Base-by-base conservation (phyloP, 331 rosid genomes). In the Ulmus americana region DNA sequence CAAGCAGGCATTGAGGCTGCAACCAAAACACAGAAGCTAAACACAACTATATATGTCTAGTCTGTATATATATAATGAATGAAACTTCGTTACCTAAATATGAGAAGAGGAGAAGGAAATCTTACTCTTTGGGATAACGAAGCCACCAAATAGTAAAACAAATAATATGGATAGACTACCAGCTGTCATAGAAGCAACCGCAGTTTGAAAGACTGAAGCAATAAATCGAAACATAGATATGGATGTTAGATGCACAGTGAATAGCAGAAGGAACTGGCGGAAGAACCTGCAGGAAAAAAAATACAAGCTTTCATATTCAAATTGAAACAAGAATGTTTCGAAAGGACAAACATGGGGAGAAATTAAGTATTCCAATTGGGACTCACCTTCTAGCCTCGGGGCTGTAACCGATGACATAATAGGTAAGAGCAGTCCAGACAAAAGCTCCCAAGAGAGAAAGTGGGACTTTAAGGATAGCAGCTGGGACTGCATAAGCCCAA, bases 401-500 rank as follows among this genome's bases (percentile, higher is more conserved):
- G 66, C 83, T 85, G 68, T 77, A 90, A 49, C 95, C 97, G 64
- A 90, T 80, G 58, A 84, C 95, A 60, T 85, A 90, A 69, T 90
- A 90, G 73, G 97, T 90, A 46, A 87, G 58, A 68, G 77, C 78
- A 51, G 95, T 90, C 97, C 97, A 90, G 10, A 90, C 80, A 28
- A 79, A 61, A 5, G 95, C 51, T 72, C 85, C 97, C 55, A 85
- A 54, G 12, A 85, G 68, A 8, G 97, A 90, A 72, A 90, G 81
- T 65, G 95, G 97, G 68, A 90, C 65, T 70, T 87, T 90, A 42
- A 87, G 47, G 68, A 90, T 64, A 52, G 88, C 64, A 51, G 97
- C 73, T 11, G 97, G 97, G 76, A 90, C 73, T 20, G 91, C 79
- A 63, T 83, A 90, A 12, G 97, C 88, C 97, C 97, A 91, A 10